Percentiles rank a stretch among this genome's conserved stretches.
Evolutionary conservation across 164 flowering plant species (phyloP).

Genomic region (Nelumbo lutea): DNA sequence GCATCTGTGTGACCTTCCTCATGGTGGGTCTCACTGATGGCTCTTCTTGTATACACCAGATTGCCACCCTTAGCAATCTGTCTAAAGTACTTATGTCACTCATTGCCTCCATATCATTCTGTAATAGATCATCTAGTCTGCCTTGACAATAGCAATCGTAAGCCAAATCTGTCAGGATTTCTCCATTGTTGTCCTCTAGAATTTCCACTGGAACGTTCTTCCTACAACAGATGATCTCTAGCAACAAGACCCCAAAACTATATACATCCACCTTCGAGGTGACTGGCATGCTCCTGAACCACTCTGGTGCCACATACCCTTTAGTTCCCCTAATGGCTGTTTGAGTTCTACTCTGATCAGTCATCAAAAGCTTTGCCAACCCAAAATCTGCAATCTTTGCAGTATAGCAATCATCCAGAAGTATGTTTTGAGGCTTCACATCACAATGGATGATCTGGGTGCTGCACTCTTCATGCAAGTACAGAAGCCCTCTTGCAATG

Average conservation of each 20-base stretch:
- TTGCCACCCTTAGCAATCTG: too few relatives aligned
- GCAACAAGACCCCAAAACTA: constrained; percentile 25
- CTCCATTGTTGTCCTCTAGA: too few relatives aligned
- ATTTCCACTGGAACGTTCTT: constrained; percentile 11
- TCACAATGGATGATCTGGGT: constrained; percentile 4
- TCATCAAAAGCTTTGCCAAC: constrained; percentile 22
- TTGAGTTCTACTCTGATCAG: constrained; percentile 14
- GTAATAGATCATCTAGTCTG: too few relatives aligned
- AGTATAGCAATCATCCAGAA: constrained; percentile 18
- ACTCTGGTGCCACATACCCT: constrained; percentile 24
- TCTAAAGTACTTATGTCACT: too few relatives aligned
- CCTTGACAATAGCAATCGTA: too few relatives aligned
- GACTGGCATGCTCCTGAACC: constrained; percentile 20
- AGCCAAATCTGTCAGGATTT: too few relatives aligned
- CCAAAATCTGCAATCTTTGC: constrained; percentile 29
- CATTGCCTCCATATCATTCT: too few relatives aligned
- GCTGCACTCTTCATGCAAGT: too few relatives aligned
- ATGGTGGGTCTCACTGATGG: too few relatives aligned
- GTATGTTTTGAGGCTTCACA: constrained; percentile 25
- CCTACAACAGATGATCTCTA: constrained; percentile 28
- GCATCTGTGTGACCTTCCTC: too few relatives aligned
- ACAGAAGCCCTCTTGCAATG: too few relatives aligned
- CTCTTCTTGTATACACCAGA: too few relatives aligned
- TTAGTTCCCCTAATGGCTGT: constrained; percentile 21
- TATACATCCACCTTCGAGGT: constrained; percentile 23